Evolutionary conservation across 2,329 filamentous ascomycete species (phyloP), one percentile per base, ranked within the genome.

Genomic region (Trichoderma sp.): DNA sequence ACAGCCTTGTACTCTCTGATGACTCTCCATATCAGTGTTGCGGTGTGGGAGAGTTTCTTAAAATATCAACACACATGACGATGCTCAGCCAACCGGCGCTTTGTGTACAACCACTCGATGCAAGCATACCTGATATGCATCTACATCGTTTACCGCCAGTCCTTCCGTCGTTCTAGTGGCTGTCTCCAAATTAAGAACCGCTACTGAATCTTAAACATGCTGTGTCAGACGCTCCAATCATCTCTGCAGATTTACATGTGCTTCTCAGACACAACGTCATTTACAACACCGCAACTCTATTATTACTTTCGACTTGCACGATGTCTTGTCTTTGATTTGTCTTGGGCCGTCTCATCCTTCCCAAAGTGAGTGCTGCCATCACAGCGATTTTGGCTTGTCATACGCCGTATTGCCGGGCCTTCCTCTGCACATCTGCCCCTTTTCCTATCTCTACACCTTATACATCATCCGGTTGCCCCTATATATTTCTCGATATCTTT

Each of bases 51-150:
- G 21, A 7, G 56, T 43, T 33, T 21, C 49, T n/a, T 47, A 40
- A 47, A 24, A 13, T 29, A 55, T 10, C 40, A 10, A 53, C 24
- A 2, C n/a, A 47, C 47, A 60, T 47, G 21, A 35, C 10, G 14
- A 56, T 65, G 55, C 61, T 65, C 60, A 47, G 61, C 47, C 16
- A 29, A n/a, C 43, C n/a, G 11, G 47, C 27, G 11, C 5, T 55
- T 5, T 43, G 49, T 40, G 63, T 67, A 67, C 64, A 13, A 59
- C 64, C 13, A 7, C 29, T 24, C 58, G 35, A 63, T 59, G 68
- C 53, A 66, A 64, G 60, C 31, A 64, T 64, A 64, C 43, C 40
- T 58, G 13, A n/a, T 63, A 64, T 69, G 40, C 33, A 47, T 53
- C 24, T 40, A 35, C 31, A 35, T 43, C 37, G 24, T 56, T 31